Base-by-base conservation (phyloP, 2,329 filamentous ascomycete genomes). In the Calonectria naviculata region DNA sequence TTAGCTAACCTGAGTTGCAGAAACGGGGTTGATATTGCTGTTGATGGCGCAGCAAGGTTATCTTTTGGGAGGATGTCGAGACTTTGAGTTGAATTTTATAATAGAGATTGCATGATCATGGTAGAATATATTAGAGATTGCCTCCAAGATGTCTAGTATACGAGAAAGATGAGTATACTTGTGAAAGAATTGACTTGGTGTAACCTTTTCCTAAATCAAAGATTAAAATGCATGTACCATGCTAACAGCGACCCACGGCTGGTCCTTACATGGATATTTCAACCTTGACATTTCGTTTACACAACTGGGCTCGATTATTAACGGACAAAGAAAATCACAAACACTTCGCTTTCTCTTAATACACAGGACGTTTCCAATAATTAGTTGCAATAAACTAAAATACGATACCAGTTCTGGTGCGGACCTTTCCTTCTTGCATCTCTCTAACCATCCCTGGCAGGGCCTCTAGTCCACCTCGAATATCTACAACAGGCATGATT, bases 1-100 rank as follows among this genome's bases (percentile, higher is more conserved):
- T 29, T 13, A n/a, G 56, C 70, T 72, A 58, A 71, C 56, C 36
- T 61, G 8, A 24, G 36, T 10, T 26, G 6, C 24, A 83, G 82
- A 46, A 83, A 83, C 65, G 82, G 82, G 21, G 82, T 81, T 26
- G 80, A 82, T 65, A 81, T 84, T 41, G 72, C 80, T 5, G 76
- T 84, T 3, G 82, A 84, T 71, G 81, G 81, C 7, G 80, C 78
- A 2, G 79, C 78, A 9, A 77, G 79, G n/a, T 63, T 81, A 17
- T 71, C 78, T 1, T 73, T 76, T 5, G 80, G 80, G 9, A 71
- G 80, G 17, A 36, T 81, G 70, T 77, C 80, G 4, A 78, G 71
- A 62, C 69, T 81, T 17, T 82, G 42, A 71, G n/a, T 36, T 38
- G 5, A 10, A 4, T 26, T 38, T 29, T 46, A n/a, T n/a, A 9